A percentile compares a stretch with the other conserved stretches of the same genome.
These are phyloP conservation scores for Fusarium haematococcum DNA, from an alignment of 2,329 filamentous ascomycete species.

Conservation along the genomic window DNA sequence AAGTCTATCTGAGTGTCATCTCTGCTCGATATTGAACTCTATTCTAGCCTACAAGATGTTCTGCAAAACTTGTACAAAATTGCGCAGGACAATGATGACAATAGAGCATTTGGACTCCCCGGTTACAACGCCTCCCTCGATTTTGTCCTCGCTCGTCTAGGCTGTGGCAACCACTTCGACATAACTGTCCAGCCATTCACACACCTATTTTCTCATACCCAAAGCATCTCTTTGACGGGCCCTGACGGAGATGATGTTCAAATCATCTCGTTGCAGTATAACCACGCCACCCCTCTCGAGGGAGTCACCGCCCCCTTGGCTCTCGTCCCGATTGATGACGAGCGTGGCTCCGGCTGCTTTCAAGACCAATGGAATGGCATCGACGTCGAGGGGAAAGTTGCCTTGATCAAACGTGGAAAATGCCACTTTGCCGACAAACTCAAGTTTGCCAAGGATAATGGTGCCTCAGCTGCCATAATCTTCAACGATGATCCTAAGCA, in stretches of 20 bases:
- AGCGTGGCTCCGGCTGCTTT: conserved; percentile 50
- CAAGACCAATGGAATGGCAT: conserved; percentile 54
- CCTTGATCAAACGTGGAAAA: conserved; percentile 56
- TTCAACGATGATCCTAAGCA: conserved; percentile 69
- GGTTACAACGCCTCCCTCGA: conserved; percentile 31
- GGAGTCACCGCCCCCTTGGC: conserved; percentile 49
- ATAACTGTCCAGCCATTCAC: conserved; percentile 20
- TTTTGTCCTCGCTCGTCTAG: conserved; percentile 9
- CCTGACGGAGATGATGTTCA: conserved; percentile 10
- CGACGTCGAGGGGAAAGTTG: conserved; percentile 55
- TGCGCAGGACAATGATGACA: conserved; percentile 16
- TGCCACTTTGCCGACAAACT: conserved; percentile 56
- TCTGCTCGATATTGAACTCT: background rate
- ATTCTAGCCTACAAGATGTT: conserved; percentile 3
- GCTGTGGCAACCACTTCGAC: conserved; percentile 4
- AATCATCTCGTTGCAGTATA: conserved; percentile 53
- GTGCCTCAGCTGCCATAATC: conserved; percentile 62
- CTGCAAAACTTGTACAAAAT: conserved; percentile 15
- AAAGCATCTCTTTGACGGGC: conserved; percentile 4
- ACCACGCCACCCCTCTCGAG: conserved; percentile 52
- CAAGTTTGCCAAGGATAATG: conserved; percentile 49
- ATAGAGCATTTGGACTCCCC: conserved; percentile 22
- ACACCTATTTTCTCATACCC: conserved; percentile 23
- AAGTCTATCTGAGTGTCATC: background rate
- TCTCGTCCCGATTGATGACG: conserved; percentile 50